Conservation (phyloP, 2,329 filamentous ascomycete species). For the Aspergillus neoniger region DNA sequence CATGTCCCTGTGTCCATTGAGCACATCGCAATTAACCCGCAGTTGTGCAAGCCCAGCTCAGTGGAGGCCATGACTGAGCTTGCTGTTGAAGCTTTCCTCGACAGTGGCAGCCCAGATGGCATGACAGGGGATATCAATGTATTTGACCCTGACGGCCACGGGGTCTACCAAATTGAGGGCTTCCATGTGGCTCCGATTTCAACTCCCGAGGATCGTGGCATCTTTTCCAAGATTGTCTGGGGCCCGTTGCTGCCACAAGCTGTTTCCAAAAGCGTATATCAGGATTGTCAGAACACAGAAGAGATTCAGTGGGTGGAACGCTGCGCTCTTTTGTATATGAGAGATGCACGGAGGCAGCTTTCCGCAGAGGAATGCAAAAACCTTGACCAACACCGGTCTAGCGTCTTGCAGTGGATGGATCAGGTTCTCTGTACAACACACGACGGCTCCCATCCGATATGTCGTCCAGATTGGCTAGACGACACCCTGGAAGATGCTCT, state of each 20-base stretch:
- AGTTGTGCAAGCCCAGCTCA: background rate
- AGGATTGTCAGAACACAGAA: background rate
- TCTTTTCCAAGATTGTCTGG: slow-evolving; percentile 5
- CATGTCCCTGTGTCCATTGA: background rate
- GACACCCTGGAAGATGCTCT: background rate
- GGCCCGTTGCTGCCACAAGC: background rate
- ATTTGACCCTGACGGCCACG: background rate
- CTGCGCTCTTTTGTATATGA: slow-evolving; percentile 1
- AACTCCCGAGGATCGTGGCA: background rate
- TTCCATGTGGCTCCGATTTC: slow-evolving; percentile 1
- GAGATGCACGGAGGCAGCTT: background rate
- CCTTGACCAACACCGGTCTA: background rate
- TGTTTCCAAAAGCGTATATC: background rate
- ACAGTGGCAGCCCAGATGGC: background rate
- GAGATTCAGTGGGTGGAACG: background rate
- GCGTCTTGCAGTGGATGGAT: background rate
- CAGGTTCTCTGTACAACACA: background rate
- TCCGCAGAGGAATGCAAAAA: no score
- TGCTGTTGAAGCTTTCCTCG: background rate
- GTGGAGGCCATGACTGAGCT: background rate
- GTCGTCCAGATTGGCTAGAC: slow-evolving; percentile 1
- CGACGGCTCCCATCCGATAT: background rate
- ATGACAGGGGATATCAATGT: background rate
- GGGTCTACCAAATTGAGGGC: background rate
- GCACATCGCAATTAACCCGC: background rate